Evolutionary conservation across 179 eudicot species (phyloP), one percentile per base, ranked within the genome.

Genomic region (Gypsophila paniculata): DNA sequence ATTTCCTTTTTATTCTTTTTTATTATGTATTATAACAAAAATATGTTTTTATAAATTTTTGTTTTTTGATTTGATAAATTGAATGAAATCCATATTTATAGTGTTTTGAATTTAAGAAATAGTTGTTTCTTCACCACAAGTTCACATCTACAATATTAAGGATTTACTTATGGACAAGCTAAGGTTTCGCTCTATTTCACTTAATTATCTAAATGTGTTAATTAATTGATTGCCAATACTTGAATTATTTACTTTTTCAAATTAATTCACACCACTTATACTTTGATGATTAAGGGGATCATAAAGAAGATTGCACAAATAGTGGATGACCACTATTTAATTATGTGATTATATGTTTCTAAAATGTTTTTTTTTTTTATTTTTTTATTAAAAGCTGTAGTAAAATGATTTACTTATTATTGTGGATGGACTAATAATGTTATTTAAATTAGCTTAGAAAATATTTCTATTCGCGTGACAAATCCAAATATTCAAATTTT

Each of bases 71-170:
- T 0, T 58, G 34, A 34, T 44, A 0, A 62, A 62, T 3, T 15
- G 19, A 34, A 34, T 17, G 46, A 15, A 38, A 36, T n/a, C 14
- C 18, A n/a, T 62, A 36, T 62, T 62, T 62, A 62, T 34, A 62
- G 14, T 3, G 12, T 36, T 62, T n/a, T 0, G 7, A 44, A 36
- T 61, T 4, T 8, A 61, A 9, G 46, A 29, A 42, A 42, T 42
- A 42, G 46, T 42, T 42, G 46, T 42, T 3, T 15, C 22, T 62
- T 3, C 67, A 62, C 67, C 67, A 62, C 36, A 62, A 62, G 67
- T 62, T 62, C 2, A 38, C 9, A 34, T 17, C 46, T 9, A 62
- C 3, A 62, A 62, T 17, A 22, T 62, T 62, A 32, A 36, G 48
- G 48, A 38, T n/a, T 0, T 5, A 62, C 15, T 19, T 6, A 38